Base-by-base conservation (phyloP, 768 basidiomycete species). In the Trametes punicea region DNA sequence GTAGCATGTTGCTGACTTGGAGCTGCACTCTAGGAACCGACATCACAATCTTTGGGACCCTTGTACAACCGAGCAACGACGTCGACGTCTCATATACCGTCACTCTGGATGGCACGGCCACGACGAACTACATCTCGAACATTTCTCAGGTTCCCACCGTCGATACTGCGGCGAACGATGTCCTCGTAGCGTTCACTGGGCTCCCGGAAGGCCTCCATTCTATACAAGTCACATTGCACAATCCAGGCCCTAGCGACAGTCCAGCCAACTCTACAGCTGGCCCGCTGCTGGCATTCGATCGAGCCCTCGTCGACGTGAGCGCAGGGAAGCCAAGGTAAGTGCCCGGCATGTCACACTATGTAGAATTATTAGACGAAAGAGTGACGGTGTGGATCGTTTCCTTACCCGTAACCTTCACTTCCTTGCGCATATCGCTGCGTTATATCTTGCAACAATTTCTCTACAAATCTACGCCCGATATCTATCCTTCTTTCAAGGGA, bases 21-120 rank as follows among this genome's bases (percentile, higher is more conserved):
- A 20, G 4, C 7, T 10, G 15, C 4, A 4, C 36, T 23, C 2
- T 20, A 90, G 88, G 88, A 41, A 88, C 81, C 23, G 84, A 80
- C 23, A 81, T 89, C 33, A 73, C 80, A 58, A 73, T 90, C 26
- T 62, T 75, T 27, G 88, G 88, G 29, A 78, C 77, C 54, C 74
- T 74, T 4, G 72, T 54, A 30, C 70, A 5, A 56, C 69, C 42
- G 51, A 46, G 34, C 34, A 21, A 57, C 45, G 44, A 23, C 21
- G 46, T 30, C 36, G 51, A 54, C 26, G 41, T 65, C 26, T 38
- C 69, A 21, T 87, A 82, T 64, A 65, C 69, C 8, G 64, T 87
- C 51, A 67, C 70, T 6, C 72, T 89, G 51, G 87, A 90, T 63
- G 81, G 81, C 38, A 49, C 55, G 4, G 48, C 67, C 10, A 64